These are phyloP conservation scores for Fusarium lyarnte DNA, from an alignment of 2,329 filamentous ascomycete species.

Conservation along the genomic window DNA sequence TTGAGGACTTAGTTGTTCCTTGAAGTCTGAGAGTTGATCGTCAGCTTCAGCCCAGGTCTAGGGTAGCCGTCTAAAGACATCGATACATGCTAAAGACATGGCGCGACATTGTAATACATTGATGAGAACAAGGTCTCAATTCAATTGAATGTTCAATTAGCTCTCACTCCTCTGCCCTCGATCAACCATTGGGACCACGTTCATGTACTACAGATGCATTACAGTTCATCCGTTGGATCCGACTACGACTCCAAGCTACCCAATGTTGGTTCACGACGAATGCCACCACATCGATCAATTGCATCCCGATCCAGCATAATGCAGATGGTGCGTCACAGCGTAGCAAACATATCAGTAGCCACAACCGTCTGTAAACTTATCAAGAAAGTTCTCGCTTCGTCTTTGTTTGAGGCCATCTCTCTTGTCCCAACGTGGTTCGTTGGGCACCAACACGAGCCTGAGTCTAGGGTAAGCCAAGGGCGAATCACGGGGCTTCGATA, in stretches of 20 bases:
- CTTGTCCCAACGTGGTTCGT: slow-evolving; percentile 12
- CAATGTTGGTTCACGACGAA: slow-evolving; percentile 9
- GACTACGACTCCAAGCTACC: not conserved
- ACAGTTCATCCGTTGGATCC: slow-evolving; percentile 18
- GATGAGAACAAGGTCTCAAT: not conserved
- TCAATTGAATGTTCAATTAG: not conserved
- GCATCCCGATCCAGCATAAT: slow-evolving; percentile 13
- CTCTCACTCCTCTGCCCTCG: not conserved
- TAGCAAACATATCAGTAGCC: slow-evolving; percentile 2
- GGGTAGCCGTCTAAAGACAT: slow-evolving; percentile 8
- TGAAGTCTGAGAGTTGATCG: not conserved
- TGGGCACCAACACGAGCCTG: slow-evolving; percentile 39
- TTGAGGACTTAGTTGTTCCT: not conserved
- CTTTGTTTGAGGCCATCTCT: slow-evolving; percentile 15
- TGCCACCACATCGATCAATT: not conserved
- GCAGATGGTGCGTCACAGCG: slow-evolving; percentile 23
- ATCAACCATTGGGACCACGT: slow-evolving; percentile 26
- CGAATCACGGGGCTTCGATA: slow-evolving; percentile 18
- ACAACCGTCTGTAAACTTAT: slow-evolving; percentile 4
- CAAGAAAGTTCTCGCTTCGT: slow-evolving; percentile 7
- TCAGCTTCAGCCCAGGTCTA: not conserved
- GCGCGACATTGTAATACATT: not conserved
- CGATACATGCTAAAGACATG: slow-evolving; percentile 4
- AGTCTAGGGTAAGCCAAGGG: slow-evolving; percentile 28
- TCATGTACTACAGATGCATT: slow-evolving; percentile 4